Percentiles rank a stretch among this genome's conserved stretches.
Conservation (phyloP, 371 early-diverging fungal species). For the Rhizopus stolonifer region DNA sequence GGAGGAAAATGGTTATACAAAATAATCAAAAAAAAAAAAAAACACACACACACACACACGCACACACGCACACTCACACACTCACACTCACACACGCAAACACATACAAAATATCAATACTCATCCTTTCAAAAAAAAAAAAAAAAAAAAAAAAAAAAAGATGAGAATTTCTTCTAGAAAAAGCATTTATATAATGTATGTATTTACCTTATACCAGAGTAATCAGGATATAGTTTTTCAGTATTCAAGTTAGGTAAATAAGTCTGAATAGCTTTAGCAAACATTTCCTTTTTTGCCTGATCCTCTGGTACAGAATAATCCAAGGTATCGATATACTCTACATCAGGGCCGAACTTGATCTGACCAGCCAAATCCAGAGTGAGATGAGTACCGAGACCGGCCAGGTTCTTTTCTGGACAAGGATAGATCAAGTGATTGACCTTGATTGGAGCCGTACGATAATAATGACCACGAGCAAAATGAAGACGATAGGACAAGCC, state of each 20-base stretch:
- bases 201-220: constrained; percentile 75
- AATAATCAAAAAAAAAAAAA: neutral
- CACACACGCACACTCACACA: neutral
- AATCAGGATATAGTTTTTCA: constrained; percentile 68
- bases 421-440: constrained; percentile 83
- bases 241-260: constrained; percentile 65
- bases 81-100: neutral
- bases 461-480: constrained; percentile 84
- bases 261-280: constrained; percentile 56
- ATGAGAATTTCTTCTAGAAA: too few relatives aligned
- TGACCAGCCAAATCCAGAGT: constrained; percentile 79
- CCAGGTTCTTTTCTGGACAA: constrained; percentile 73
- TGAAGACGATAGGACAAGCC: constrained; percentile 45
- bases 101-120: neutral
- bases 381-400: constrained; percentile 79
- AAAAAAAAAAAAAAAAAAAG: too few relatives aligned
- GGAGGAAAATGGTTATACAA: constrained; percentile 18
- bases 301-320: constrained; percentile 64
- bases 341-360: constrained; percentile 85
- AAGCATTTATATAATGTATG: too few relatives aligned
- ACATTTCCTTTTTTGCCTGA: constrained; percentile 32
- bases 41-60: neutral
- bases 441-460: constrained; percentile 20
- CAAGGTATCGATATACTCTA: constrained; percentile 55
- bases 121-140: too few relatives aligned